Evolutionary conservation across 2,329 filamentous ascomycete genomes (phyloP), one percentile per base, ranked within the genome.

Genomic region (Raffaelea albimanens): DNA sequence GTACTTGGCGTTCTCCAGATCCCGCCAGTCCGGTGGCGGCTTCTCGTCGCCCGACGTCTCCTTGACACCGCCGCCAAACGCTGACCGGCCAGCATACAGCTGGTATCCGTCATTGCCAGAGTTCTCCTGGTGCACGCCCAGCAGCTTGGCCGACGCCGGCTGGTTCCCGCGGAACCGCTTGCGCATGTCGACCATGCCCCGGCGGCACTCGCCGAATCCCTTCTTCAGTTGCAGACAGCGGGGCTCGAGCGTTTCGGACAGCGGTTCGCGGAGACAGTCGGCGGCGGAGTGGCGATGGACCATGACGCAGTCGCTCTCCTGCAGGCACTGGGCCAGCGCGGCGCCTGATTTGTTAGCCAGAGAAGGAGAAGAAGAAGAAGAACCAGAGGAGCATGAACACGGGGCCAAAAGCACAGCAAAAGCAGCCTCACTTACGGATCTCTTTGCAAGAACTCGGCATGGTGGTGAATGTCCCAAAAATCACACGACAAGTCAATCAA

Each of bases 371-470:
- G 14, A 38, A 64, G 14, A 8, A 10, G 21, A 10, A 52, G 36
- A 31, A 45, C 45, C 25, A 31, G 47, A 42, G 43, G n/a, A 36
- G 49, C 40, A 52, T 49, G 18, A 16, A 20, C 11, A 34, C 31
- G 16, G 3, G 29, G 7, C 8, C 3, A 13, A 8, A 19, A 13
- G 22, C 41, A 5, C 16, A 41, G 21, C 22, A 23, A 23, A 41
- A 23, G n/a, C 21, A 23, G 8, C 38, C 19, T 20, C 38, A 71
- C 87, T 57, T 78, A 97, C 91, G 82, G 63, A 98, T 87, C 67
- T 97, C 91, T 80, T 90, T 87, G 72, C 93, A 98, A 53, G 91
- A 96, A 67, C 86, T 89, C 50, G 91, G 90, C 93, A 97, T 63
- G 40, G 33, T 53, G 43, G 25, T 2, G 7, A 19, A 38, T 13